Evolutionary conservation across 257 asterid species (phyloP).

Genomic region (Primulina tabacum): DNA sequence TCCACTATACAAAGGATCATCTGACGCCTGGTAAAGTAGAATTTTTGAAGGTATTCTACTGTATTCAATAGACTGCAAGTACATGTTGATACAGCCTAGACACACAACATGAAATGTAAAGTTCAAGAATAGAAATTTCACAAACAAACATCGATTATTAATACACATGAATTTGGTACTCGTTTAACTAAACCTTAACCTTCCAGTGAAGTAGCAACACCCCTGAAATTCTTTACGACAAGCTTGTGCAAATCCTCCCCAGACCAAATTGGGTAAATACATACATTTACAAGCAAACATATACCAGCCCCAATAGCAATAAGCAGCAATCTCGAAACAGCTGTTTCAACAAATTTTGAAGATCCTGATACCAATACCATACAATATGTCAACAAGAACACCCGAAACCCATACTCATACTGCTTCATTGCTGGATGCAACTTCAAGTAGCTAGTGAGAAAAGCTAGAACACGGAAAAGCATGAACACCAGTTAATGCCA

Average conservation of each 20-base stretch:
- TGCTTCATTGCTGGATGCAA: constrained; percentile 80
- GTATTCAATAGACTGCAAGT: constrained; percentile 66
- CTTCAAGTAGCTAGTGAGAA: constrained; percentile 67
- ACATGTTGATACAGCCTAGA: constrained; percentile 70
- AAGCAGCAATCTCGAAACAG: constrained; percentile 68
- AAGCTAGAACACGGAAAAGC: constrained; percentile 44
- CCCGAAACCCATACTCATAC: constrained; percentile 88
- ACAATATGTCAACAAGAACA: constrained; percentile 79
- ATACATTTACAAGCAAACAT: constrained; percentile 61
- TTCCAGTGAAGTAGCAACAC: constrained; percentile 81
- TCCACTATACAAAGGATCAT: constrained; percentile 89
- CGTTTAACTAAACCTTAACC: constrained; percentile 35
- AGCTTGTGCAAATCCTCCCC: constrained; percentile 92
- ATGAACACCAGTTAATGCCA: neutral
- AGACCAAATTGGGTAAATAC: constrained; percentile 88
- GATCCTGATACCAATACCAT: constrained; percentile 75
- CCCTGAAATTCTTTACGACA: constrained; percentile 73
- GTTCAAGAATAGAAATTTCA: neutral
- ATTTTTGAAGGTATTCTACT: constrained; percentile 82
- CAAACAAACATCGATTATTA: constrained; percentile 6
- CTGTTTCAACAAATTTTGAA: constrained; percentile 54
- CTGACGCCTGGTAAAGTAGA: constrained; percentile 79
- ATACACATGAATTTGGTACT: neutral
- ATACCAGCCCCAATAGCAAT: constrained; percentile 78
- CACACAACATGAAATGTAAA: constrained; percentile 15